Evolutionary conservation across 345 rosid genomes (phyloP), one percentile per base, ranked within the genome.

Genomic region (Eucalyptus regnans): DNA sequence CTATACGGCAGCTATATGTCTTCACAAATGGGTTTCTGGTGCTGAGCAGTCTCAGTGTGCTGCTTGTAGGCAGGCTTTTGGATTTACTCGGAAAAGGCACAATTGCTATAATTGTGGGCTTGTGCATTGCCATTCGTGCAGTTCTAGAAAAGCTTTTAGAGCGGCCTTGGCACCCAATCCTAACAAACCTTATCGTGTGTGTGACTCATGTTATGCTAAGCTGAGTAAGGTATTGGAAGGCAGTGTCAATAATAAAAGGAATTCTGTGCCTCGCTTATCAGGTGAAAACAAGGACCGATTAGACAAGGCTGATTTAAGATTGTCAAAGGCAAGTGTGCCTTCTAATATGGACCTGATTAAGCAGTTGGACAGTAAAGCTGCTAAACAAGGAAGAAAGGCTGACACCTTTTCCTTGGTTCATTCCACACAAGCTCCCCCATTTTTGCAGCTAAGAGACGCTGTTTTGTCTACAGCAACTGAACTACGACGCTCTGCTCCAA

Each of bases 71-170:
- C 98, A 95, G 89, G 96, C 98, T 80, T 96, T 97, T 86, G 99
- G 99, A 62, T 96, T 97, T 92, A 97, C 99, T 87, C 91, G 98
- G 71, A 97, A 97, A 90, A 94, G 98, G 88, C 99, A 96, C 92
- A 97, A 96, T 89, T 97, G 99, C 93, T 97, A 96, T 86, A 96
- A 97, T 86, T 97, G 99, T 93, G 99, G 99, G 64, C 98, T 96
- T 85, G 98, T 97, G 91, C 98, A 96, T 89, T 97, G 99, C 92
- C 99, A 96, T 92, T 93, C 99, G 3, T 97, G 99, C 94, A 96
- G 98, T 89, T 95, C 99, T 56, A 96, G 94, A 89, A 96, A 96
- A 91, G 97, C 98, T 87, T 64, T 92, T 76, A 93, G 94, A 93
- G 99, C 99, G 86, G 95, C 98, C 46, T 87, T 96, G 91, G 96